Conservation (phyloP, 2,329 filamentous ascomycete species). For the Fusarium concolor region DNA sequence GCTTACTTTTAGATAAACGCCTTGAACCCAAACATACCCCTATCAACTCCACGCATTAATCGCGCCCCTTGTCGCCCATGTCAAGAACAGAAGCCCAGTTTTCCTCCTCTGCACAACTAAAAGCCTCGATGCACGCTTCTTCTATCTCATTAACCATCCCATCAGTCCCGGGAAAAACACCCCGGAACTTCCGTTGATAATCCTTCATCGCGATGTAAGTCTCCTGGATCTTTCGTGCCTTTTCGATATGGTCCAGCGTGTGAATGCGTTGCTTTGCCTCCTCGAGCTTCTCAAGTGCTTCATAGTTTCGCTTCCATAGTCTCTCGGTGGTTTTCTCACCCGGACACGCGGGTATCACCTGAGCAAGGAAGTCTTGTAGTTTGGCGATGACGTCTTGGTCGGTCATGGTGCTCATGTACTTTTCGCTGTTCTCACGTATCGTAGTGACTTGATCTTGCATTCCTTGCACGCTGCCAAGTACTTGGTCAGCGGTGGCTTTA, state of each 20-base stretch:
- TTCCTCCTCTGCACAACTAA: background rate
- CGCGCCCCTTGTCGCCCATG: too few species aligned
- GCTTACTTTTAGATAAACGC: too few species aligned
- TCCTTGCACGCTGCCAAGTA: background rate
- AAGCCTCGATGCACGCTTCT: background rate
- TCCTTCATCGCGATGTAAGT: background rate
- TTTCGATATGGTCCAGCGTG: background rate
- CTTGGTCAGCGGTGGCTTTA: background rate
- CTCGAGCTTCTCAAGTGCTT: background rate
- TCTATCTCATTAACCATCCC: background rate
- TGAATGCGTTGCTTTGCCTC: background rate
- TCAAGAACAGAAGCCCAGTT: background rate
- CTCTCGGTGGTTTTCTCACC: accelerated
- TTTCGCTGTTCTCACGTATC: background rate
- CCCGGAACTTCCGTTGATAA: background rate
- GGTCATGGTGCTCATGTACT: background rate
- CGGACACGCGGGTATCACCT: background rate
- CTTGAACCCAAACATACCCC: too few species aligned
- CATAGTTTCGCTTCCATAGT: background rate
- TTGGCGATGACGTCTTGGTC: background rate
- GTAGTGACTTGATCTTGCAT: background rate
- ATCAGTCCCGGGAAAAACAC: background rate
- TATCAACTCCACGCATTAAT: background rate
- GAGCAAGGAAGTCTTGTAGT: background rate
- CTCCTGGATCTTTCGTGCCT: background rate